Evolutionary conservation across 495 filamentous ascomycete genomes (phyloP), one percentile per base, ranked within the genome.

Genomic region (Stereocaulon alpinum): DNA sequence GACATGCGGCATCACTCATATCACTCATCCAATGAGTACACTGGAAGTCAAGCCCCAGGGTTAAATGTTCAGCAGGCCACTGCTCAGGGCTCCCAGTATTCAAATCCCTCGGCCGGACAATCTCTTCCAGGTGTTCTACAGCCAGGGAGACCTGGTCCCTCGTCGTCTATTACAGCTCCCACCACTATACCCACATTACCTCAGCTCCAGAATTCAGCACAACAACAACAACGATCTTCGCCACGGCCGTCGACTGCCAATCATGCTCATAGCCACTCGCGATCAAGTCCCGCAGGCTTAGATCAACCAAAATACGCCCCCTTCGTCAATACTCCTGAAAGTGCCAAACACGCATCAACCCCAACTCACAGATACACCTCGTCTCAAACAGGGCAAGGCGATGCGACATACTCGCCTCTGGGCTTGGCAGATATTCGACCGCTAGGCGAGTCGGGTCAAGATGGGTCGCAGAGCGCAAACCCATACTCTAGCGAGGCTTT

Each of bases 371-470:
- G 80, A 66, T 89, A 86, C 70, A 75, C 68, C 56, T 79, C 83
- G 24, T 69, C 71, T 14, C 81, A 87, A n/a, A 86, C 80, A 43
- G 80, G 82, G 7, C 83, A 86, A 64, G 86, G 88, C 42, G 83
- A 83, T 29, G 77, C 87, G 43, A 85, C 84, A 42, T 88, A 92
- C 67, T 94, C 90, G 6, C 91, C 91, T 4, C 78, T 96, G 22
- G 91, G 88, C 6, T 78, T 96, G n/a, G 85, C 87, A 44, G 90
- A 96, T 69, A 95, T 96, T 68, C 79, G 91, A 47, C 86, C 88
- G 3, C 76, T 87, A 22, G 85, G 83, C 40, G 87, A 94, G 62
- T 87, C 85, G 47, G 79, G 81, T 61, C 75, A 91, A 50, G 89
- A 93, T 63, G 79, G 80, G 34, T 71, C 77, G 14, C 64, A 71